Percentiles rank a stretch among this genome's conserved stretches.
These are phyloP conservation scores for Warburgia ugandensis DNA, from an alignment of 164 flowering plant species.

Conservation along the genomic window DNA sequence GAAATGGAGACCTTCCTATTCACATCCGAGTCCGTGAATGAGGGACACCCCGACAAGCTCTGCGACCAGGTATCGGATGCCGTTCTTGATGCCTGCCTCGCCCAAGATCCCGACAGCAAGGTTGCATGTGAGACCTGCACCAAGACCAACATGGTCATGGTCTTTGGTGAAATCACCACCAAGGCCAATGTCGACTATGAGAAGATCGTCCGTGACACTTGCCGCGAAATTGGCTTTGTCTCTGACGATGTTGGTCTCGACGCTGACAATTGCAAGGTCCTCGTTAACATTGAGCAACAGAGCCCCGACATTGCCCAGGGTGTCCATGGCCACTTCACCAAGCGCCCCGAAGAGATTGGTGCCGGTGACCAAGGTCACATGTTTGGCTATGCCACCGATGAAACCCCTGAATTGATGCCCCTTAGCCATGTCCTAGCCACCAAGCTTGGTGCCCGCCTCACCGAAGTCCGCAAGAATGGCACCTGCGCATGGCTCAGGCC, in stretches of 20 bases:
- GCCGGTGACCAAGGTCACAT: slow-evolving; percentile 89
- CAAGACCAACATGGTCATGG: slow-evolving; percentile 91
- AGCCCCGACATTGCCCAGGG: slow-evolving; percentile 88
- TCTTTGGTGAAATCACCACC: slow-evolving; percentile 80
- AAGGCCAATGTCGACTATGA: slow-evolving; percentile 68
- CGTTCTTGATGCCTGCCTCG: slow-evolving; percentile 79
- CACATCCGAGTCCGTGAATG: slow-evolving; percentile 82
- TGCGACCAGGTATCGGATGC: slow-evolving; percentile 89
- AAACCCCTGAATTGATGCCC: slow-evolving; percentile 77
- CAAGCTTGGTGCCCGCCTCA: slow-evolving; percentile 69
- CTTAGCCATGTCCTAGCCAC: slow-evolving; percentile 73
- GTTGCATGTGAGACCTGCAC: slow-evolving; percentile 86
- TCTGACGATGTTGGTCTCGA: slow-evolving; percentile 82
- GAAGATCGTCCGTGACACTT: slow-evolving; percentile 78
- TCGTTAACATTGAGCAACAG: slow-evolving; percentile 80
- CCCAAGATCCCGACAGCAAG: slow-evolving; percentile 75
- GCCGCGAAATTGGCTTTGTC: slow-evolving; percentile 66
- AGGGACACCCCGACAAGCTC: slow-evolving; percentile 87
- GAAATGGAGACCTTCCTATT: slow-evolving; percentile 74
- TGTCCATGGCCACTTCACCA: slow-evolving; percentile 82
- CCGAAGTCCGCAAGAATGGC: slow-evolving; percentile 69
- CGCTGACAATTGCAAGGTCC: slow-evolving; percentile 77
- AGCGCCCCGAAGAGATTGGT: slow-evolving; percentile 81
- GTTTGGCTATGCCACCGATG: slow-evolving; percentile 89
- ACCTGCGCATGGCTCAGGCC: slow-evolving; percentile 74